A percentile compares a stretch with the other conserved stretches of the same genome.
Evolutionary conservation across 768 basidiomycete species (phyloP).

Genomic region (Leccinum uliginosum): DNA sequence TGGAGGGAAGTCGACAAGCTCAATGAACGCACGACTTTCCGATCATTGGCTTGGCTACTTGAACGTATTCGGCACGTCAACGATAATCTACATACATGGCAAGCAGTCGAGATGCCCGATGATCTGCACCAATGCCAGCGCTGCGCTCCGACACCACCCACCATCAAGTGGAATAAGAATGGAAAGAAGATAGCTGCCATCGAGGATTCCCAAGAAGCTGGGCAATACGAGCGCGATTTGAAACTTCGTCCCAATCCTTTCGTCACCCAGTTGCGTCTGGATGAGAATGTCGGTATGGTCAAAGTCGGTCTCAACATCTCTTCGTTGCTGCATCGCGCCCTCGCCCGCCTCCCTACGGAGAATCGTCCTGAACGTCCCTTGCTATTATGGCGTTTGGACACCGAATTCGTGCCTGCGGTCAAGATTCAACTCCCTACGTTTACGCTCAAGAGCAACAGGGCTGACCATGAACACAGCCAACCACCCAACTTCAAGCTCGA

Average conservation of each 20-base stretch:
- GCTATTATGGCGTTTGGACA: slow-evolving; percentile 79
- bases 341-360: slow-evolving; percentile 67
- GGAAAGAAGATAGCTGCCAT: slow-evolving; percentile 60
- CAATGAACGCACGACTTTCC: slow-evolving; percentile 80
- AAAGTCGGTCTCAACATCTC: slow-evolving; percentile 86
- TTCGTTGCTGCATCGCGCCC: slow-evolving; percentile 82
- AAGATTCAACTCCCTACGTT: slow-evolving; percentile 61
- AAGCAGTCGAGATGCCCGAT: slow-evolving; percentile 42
- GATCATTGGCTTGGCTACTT: slow-evolving; percentile 79
- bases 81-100: slow-evolving; percentile 66
- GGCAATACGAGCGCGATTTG: slow-evolving; percentile 81
- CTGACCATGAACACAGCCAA: slow-evolving; percentile 65
- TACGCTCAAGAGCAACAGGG: slow-evolving; percentile 68
- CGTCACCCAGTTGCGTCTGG: slow-evolving; percentile 74
- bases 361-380: slow-evolving; percentile 42
- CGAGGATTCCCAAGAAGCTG: slow-evolving; percentile 84
- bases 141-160: slow-evolving; percentile 77
- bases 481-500: slow-evolving; percentile 72
- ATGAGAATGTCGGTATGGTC: slow-evolving; percentile 61
- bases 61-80: slow-evolving; percentile 78
- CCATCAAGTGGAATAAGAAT: slow-evolving; percentile 66
- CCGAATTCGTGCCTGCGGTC: slow-evolving; percentile 66
- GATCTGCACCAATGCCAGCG: slow-evolving; percentile 60
- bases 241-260: slow-evolving; percentile 86
- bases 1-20: slow-evolving; percentile 86